Evolutionary conservation across 192 early-diverging fungal species (phyloP), one percentile per base, ranked within the genome.

Genomic region (Phycomyces nitens): DNA sequence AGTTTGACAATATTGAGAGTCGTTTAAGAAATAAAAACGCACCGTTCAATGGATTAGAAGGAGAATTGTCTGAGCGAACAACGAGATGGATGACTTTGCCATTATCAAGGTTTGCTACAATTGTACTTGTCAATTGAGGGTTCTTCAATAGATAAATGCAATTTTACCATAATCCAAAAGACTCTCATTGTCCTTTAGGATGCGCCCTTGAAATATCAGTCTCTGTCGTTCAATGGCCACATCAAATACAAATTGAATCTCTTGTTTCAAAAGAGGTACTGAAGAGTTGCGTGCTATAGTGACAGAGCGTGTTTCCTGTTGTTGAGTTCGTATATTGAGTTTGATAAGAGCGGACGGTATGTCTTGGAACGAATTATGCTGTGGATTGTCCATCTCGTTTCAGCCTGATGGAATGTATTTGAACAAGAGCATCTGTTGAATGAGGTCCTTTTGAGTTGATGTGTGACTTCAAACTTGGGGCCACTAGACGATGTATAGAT

Each of bases 61-160:
- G 80, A 15, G 71, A 75, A 65, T 79, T 75, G 8, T 58, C 65
- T 23, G 80, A 75, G 16, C 80, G 62, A 27, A 77, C 71, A 27
- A 80, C 79, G 50, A 80, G 70, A 56, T 80, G 79, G 18, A 80
- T 64, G 5, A 77, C 77, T 42, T 80, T 77, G 51, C 79, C 79
- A 64, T 80, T 71, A 52, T 74, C 67, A 21, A 80, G 67, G 29
- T 73, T 73, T 66, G 58, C 64, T 66, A 55, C 15, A 2, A 34
- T 34, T 5, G 29, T 34, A 7, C 7, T 7, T 34, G 29, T 34
- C 29, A 34, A 7, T 34, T 34, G 29, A 34, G 7, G 29, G 3
- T 34, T 34, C 29, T 34, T 7, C 29, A 34, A 5, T 7, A 7
- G 7, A 34, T 34, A 7, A 7, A 34, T 34, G 29, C 7, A 7